Percentiles rank a stretch among this genome's conserved stretches.
These are phyloP conservation scores for Penicillium silybi DNA, from an alignment of 495 filamentous ascomycete genomes.

Conservation along the genomic window DNA sequence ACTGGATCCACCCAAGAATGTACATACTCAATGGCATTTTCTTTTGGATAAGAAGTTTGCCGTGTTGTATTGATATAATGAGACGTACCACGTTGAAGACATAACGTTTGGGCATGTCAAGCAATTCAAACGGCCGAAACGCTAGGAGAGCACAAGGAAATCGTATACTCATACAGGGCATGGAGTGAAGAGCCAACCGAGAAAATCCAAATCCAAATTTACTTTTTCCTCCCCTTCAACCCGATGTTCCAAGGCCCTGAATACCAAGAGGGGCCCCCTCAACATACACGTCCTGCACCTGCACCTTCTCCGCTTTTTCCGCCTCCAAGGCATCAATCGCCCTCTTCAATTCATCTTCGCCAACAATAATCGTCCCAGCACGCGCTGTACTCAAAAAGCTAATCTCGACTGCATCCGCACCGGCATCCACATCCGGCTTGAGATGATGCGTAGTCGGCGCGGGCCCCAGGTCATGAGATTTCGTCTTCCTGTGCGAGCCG, in stretches of 20 bases:
- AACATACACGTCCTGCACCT: not conserved
- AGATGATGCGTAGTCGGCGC: slow-evolving; percentile 30
- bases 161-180: slow-evolving; percentile 10
- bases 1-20: not conserved
- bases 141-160: not conserved
- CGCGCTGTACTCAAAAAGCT: slow-evolving; percentile 85
- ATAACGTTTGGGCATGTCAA: not conserved
- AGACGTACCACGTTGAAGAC: not conserved
- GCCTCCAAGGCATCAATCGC: slow-evolving; percentile 68
- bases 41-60: not conserved
- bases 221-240: not conserved
- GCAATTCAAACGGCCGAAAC: not conserved
- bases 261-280: not conserved
- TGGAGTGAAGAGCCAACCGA: not conserved
- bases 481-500: slow-evolving; percentile 7
- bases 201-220: not conserved
- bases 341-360: slow-evolving; percentile 61
- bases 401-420: slow-evolving; percentile 69
- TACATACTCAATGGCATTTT: not conserved
- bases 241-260: not conserved
- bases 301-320: slow-evolving; percentile 21
- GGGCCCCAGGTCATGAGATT: slow-evolving; percentile 4
- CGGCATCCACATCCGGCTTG: slow-evolving; percentile 39
- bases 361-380: slow-evolving; percentile 86
- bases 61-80: not conserved